These are phyloP conservation scores for Adenanthera pavonina DNA, from an alignment of 306 rosid species.

Conservation along the genomic window DNA sequence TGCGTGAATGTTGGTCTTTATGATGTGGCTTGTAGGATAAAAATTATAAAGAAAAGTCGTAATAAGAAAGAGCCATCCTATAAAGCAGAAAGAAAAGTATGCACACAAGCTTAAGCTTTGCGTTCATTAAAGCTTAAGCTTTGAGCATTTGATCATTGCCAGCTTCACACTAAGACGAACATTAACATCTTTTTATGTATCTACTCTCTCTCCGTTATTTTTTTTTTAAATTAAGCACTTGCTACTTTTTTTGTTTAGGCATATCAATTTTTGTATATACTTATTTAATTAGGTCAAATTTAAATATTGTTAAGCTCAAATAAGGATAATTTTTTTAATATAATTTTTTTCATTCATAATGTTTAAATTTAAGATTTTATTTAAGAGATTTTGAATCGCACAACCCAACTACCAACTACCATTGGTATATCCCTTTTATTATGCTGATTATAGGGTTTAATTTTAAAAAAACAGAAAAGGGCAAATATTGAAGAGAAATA, in stretches of 20 bases:
- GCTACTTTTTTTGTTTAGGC: too few relatives aligned
- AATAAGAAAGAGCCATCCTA: background rate
- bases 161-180: slow-evolving; percentile 18
- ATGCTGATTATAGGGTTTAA: background rate
- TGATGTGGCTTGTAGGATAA: slow-evolving; percentile 13
- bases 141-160: slow-evolving; percentile 1
- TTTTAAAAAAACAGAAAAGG: background rate
- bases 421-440: too few relatives aligned
- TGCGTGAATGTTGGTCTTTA: background rate
- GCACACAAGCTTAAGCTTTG: background rate
- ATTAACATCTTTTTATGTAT: background rate
- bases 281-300: too few relatives aligned
- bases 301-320: too few relatives aligned
- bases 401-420: too few relatives aligned
- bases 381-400: too few relatives aligned
- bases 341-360: too few relatives aligned
- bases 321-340: too few relatives aligned
- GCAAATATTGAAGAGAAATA: too few relatives aligned
- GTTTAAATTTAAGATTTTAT: too few relatives aligned
- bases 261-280: too few relatives aligned
- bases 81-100: background rate
- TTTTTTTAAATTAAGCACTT: slow-evolving; percentile 6
- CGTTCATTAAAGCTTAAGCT: background rate
- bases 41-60: background rate
- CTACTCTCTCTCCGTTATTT: background rate